Evolutionary conservation across 1,139 yeast species (phyloP), one percentile per base, ranked within the genome.

Genomic region (Blastobotrys niveus): DNA sequence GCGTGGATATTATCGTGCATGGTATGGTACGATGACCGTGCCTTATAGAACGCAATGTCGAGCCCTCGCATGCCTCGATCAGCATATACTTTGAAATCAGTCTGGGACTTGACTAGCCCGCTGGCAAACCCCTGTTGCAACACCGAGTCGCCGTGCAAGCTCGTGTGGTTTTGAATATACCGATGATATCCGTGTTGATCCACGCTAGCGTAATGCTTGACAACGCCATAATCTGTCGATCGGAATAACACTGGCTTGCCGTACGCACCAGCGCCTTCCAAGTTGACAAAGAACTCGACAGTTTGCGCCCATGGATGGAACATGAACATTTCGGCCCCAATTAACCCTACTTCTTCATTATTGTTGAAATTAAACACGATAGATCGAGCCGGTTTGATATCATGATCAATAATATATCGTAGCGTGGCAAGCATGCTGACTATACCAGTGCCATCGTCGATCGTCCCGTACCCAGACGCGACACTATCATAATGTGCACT

Each of bases 201-300:
- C 0, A 73, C 77, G n/a, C 50, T 48, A 25, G 64, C 55, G 51
- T 73, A 79, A 54, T 74, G 78, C 50, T 80, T 71, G 1, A 84
- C 84, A 8, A 85, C 76, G 0, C 83, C 84, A 52, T 74, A 75
- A 59, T 89, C 95, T 0, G 95, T 80, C 15, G 91, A 81, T 62
- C 96, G 73, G 63, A 89, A 87, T 38, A 89, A 67, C 30, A 85
- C 73, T 0, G 96, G 89, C 50, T 84, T 78, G 5, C 95, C 95
- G 22, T 96, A 96, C 3, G 94, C 85, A 2, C 96, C 96, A 0
- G 96, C 86, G n/a, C 96, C 96, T 68, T 89, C 97, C 52, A 89
- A 68, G 59, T 89, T 89, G 54, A 89, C 71, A 52, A 89, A 84
- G 53, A 76, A 82, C 36, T 71, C 71, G 3, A 83, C 79, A 14